phyloP scores from a whole-genome alignment of 1,284 basidiomycete species.

The Pulveroboletus ridleyi region DNA sequence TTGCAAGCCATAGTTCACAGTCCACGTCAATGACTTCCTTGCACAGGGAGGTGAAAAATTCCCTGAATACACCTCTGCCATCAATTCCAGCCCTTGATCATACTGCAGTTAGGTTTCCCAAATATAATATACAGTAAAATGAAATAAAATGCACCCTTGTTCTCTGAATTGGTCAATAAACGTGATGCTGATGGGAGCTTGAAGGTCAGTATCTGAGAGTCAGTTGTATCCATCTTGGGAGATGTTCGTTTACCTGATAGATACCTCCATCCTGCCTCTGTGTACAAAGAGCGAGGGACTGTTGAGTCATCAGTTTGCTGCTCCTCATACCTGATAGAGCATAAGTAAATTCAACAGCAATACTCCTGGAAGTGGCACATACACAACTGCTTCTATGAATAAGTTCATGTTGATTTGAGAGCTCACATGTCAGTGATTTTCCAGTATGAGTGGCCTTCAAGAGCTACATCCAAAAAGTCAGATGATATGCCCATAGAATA shows the following conservation, averaged over 20 bases:
- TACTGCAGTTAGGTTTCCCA: constrained; percentile 12
- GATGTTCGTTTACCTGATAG: constrained; percentile 77
- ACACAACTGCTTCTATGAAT: constrained; percentile 93
- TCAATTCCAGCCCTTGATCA: constrained; percentile 83
- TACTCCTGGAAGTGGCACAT: constrained; percentile 19
- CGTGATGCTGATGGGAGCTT: constrained; percentile 82
- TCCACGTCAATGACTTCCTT: constrained; percentile 97
- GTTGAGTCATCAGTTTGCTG: constrained; percentile 47
- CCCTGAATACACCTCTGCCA: constrained; percentile 98
- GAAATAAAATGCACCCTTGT: constrained; percentile 66
- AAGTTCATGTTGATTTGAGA: constrained; percentile 80
- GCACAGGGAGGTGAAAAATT: constrained; percentile 91
- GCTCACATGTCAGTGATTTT: constrained; percentile 90
- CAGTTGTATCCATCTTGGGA: constrained; percentile 90
- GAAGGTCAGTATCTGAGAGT: constrained; percentile 81
- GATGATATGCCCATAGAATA: constrained; percentile 2
- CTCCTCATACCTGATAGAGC: constrained; percentile 59
- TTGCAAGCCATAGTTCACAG: constrained; percentile 93
- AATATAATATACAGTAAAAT: background rate
- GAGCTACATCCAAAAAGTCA: constrained; percentile 59
- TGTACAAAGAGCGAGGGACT: constrained; percentile 41
- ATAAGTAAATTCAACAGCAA: background rate
- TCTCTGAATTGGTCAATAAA: constrained; percentile 93
- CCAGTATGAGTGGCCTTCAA: constrained; percentile 78
- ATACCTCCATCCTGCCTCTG: constrained; percentile 52